Evolutionary conservation across 345 rosid genomes (phyloP).

Genomic region (Streptanthus diversifolius): DNA sequence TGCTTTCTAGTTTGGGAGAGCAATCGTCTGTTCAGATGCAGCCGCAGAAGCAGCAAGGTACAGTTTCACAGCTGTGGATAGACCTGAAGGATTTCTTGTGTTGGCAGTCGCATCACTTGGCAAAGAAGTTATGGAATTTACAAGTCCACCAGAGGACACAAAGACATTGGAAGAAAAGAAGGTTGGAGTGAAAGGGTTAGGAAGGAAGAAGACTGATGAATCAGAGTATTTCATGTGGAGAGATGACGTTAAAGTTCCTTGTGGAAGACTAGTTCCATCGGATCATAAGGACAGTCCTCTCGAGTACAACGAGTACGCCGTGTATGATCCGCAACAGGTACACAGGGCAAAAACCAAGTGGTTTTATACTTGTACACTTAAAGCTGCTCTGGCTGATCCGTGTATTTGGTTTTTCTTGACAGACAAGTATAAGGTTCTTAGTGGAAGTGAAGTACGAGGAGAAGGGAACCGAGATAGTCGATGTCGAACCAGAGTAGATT

Average conservation of each 20-base stretch:
- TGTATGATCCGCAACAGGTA: constrained; percentile 77
- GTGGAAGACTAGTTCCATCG: constrained; percentile 63
- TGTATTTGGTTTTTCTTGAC: not conserved
- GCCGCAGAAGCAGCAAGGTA: constrained; percentile 82
- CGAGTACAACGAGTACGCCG: constrained; percentile 76
- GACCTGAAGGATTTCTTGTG: constrained; percentile 73
- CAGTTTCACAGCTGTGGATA: constrained; percentile 67
- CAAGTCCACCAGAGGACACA: constrained; percentile 56
- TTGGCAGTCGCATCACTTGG: constrained; percentile 64
- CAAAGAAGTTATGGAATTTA: constrained; percentile 44
- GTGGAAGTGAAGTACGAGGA: constrained; percentile 74
- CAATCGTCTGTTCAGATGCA: constrained; percentile 78
- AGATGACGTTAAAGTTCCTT: constrained; percentile 67
- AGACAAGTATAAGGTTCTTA: constrained; percentile 66
- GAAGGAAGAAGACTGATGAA: constrained; percentile 73
- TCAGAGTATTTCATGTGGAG: constrained; percentile 58
- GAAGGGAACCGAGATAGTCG: constrained; percentile 32
- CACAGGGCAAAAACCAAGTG: too few relatives aligned
- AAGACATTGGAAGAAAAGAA: constrained; percentile 57
- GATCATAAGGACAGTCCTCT: constrained; percentile 59
- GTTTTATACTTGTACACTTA: not conserved
- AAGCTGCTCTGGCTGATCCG: not conserved
- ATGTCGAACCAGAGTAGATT: constrained; percentile 24
- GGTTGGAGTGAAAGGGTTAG: constrained; percentile 62
- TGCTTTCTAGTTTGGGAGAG: constrained; percentile 58